These are phyloP conservation scores for Russula foetens DNA, from an alignment of 768 basidiomycete genomes.

Conservation along the genomic window DNA sequence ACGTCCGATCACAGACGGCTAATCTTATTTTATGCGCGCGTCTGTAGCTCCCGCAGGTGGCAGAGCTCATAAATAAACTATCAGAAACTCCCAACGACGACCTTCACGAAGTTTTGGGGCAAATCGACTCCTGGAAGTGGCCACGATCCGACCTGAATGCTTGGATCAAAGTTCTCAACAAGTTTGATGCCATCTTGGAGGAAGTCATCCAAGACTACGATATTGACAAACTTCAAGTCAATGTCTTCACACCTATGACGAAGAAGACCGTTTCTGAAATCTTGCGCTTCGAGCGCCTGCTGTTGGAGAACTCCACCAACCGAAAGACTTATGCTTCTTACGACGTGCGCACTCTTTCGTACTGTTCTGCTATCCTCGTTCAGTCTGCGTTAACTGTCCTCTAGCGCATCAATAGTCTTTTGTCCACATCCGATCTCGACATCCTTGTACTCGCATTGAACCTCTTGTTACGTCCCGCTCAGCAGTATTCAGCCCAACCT, in stretches of 20 bases:
- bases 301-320: conserved; percentile 97
- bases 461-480: conserved; percentile 84
- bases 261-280: conserved; percentile 76
- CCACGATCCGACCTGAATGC: conserved; percentile 94
- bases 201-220: conserved; percentile 77
- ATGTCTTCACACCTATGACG: conserved; percentile 63
- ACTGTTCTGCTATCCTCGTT: not conserved
- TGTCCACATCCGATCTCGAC: conserved; percentile 85
- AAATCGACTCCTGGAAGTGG: conserved; percentile 85
- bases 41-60: conserved; percentile 66
- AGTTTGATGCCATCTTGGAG: conserved; percentile 86
- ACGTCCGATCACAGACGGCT: conserved; percentile 1
- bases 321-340: conserved; percentile 94
- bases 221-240: conserved; percentile 75
- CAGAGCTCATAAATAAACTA: conserved; percentile 69
- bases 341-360: conserved; percentile 60
- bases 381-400: not conserved
- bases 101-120: conserved; percentile 54
- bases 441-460: conserved; percentile 77
- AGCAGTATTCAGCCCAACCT: conserved; percentile 88
- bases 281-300: conserved; percentile 77
- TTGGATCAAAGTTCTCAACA: conserved; percentile 95
- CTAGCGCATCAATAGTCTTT: conserved; percentile 83
- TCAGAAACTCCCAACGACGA: conserved; percentile 60
- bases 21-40: conserved; percentile 21